phyloP scores from a whole-genome alignment of 768 basidiomycete genomes.

The Zangia roseola region DNA sequence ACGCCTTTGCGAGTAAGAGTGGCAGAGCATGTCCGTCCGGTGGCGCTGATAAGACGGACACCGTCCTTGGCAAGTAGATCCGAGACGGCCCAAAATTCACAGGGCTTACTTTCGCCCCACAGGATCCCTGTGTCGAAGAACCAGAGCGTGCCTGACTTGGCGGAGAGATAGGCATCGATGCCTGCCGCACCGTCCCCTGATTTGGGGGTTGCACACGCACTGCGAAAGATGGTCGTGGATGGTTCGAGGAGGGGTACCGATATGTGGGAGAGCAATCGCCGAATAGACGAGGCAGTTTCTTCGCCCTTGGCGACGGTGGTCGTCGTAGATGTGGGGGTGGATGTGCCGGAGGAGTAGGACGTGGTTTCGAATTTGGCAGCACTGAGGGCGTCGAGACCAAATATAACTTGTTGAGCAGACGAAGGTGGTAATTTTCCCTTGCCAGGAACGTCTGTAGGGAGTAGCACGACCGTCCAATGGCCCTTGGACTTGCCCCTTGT shows the following conservation, averaged over 20 bases:
- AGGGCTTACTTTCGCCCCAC: constrained; percentile 75
- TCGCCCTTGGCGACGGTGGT: constrained; percentile 48
- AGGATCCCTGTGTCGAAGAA: constrained; percentile 67
- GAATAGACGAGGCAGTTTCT: constrained; percentile 49
- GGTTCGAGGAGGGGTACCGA: constrained; percentile 46
- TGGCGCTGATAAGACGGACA: constrained; percentile 55
- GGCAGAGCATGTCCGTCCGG: constrained; percentile 67
- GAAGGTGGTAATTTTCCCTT: constrained; percentile 38
- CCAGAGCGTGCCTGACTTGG: constrained; percentile 70
- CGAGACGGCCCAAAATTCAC: constrained; percentile 69
- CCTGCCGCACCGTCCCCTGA: constrained; percentile 51
- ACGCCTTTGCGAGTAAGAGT: constrained; percentile 42
- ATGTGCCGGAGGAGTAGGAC: constrained; percentile 28
- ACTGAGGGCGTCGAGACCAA: constrained; percentile 64
- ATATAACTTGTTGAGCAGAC: constrained; percentile 57
- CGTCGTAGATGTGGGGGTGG: constrained; percentile 23
- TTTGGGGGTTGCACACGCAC: constrained; percentile 41
- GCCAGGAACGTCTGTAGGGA: constrained; percentile 54
- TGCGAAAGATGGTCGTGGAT: constrained; percentile 51
- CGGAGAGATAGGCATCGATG: constrained; percentile 67
- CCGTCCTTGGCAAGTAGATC: constrained; percentile 56
- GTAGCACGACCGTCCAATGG: constrained; percentile 70
- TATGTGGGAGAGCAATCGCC: constrained; percentile 52
- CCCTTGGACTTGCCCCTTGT: constrained; percentile 70
- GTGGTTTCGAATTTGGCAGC: constrained; percentile 46